Evolutionary conservation across 129 eudicot genomes (phyloP).

Genomic region (Smallanthus sonchifolius): DNA sequence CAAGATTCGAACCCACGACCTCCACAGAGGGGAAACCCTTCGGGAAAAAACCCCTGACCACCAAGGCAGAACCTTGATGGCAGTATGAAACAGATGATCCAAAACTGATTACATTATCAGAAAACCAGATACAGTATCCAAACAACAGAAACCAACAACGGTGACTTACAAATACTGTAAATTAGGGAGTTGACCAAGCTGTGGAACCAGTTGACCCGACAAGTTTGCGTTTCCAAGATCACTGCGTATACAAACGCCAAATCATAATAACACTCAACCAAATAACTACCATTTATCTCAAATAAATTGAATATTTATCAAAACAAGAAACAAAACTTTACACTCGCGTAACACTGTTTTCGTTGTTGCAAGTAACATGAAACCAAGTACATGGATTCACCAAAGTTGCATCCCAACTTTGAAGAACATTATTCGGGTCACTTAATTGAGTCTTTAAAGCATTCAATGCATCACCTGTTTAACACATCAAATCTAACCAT

Average conservation of each 20-base stretch:
- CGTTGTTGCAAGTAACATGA: constrained; percentile 76
- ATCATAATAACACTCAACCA: background rate
- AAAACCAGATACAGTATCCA: background rate
- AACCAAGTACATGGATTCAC: constrained; percentile 96
- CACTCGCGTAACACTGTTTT: constrained; percentile 86
- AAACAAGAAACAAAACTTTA: constrained; percentile 27
- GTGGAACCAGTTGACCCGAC: constrained; percentile 69
- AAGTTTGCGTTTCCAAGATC: constrained; percentile 92
- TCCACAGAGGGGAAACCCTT: too few relatives aligned
- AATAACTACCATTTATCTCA: background rate
- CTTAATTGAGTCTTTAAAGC: constrained; percentile 62
- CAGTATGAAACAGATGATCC: background rate
- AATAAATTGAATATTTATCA: background rate
- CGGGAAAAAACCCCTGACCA: too few relatives aligned
- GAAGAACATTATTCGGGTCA: constrained; percentile 81
- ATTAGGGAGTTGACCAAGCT: constrained; percentile 65
- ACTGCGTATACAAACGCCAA: constrained; percentile 30
- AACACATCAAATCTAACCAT: constrained; percentile 13
- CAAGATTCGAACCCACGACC: too few relatives aligned
- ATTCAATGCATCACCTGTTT: constrained; percentile 74
- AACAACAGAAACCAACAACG: background rate
- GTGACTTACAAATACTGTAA: constrained; percentile 78
- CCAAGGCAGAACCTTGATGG: too few relatives aligned
- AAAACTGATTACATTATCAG: background rate
- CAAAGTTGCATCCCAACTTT: constrained; percentile 93